These are phyloP conservation scores for Wickerhamomyces alni DNA, from an alignment of 805 yeast species.

Conservation along the genomic window DNA sequence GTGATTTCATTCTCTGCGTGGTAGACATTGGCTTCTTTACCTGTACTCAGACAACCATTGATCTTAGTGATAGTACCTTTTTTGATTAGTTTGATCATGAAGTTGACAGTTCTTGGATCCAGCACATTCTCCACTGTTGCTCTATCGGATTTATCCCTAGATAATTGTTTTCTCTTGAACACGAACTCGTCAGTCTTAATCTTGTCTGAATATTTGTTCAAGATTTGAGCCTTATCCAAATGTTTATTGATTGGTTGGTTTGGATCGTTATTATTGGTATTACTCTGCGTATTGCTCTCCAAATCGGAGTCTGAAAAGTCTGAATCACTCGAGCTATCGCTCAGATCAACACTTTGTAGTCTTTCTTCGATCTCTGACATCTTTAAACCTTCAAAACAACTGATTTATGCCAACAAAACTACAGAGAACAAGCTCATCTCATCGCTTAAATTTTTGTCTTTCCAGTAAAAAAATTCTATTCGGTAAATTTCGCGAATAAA, in stretches of 20 bases:
- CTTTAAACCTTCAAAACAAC: no score
- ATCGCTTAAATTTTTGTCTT: no score
- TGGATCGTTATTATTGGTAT: not conserved
- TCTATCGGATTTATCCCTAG: conserved; percentile 82
- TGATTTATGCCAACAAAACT: no score
- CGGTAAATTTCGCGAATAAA: no score
- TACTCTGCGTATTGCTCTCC: not conserved
- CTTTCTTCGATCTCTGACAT: conserved; percentile 6
- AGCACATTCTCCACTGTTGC: conserved; percentile 97
- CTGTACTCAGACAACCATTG: conserved; percentile 93
- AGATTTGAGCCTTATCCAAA: conserved; percentile 39
- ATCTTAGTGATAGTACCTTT: conserved; percentile 80
- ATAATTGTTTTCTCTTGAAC: conserved; percentile 48
- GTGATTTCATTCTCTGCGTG: conserved; percentile 50
- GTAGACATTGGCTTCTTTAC: conserved; percentile 98
- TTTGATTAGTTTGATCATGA: conserved; percentile 73
- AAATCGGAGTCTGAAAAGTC: conserved; percentile 5
- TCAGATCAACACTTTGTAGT: not conserved
- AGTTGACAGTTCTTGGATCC: conserved; percentile 88
- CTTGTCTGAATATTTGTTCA: conserved; percentile 57
- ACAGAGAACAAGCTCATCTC: not conserved
- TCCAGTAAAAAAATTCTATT: not conserved
- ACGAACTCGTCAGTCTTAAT: conserved; percentile 60
- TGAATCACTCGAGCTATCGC: not conserved
- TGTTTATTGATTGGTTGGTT: conserved; percentile 4